A percentile compares a stretch with the other conserved stretches of the same genome.
phyloP scores from a whole-genome alignment of 2,329 filamentous ascomycete species.

The Fusarium bactridioides region DNA sequence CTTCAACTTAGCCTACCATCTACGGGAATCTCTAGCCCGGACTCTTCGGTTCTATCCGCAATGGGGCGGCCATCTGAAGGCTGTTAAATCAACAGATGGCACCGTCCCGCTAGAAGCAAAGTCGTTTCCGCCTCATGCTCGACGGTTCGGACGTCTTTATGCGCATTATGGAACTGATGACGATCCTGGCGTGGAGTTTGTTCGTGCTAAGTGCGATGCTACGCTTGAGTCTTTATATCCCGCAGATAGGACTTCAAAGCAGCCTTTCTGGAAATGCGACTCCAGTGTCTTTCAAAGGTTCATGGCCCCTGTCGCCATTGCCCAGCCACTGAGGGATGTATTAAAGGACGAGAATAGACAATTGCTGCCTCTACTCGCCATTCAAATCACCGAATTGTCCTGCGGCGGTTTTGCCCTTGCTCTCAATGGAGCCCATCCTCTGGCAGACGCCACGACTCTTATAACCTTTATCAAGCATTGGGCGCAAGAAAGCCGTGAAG shows the following conservation, averaged over 20 bases:
- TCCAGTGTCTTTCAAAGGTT: constrained; percentile 7
- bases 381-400: constrained; percentile 33
- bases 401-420: constrained; percentile 35
- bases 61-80: constrained; percentile 32
- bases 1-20: background rate
- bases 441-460: constrained; percentile 36
- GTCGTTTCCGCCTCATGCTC: constrained; percentile 28
- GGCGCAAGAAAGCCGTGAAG: constrained; percentile 14
- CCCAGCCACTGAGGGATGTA: background rate
- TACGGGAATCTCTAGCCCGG: constrained; percentile 6
- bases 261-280: constrained; percentile 23
- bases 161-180: constrained; percentile 16
- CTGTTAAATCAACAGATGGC: constrained; percentile 14
- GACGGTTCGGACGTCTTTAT: constrained; percentile 35
- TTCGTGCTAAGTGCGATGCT: constrained; percentile 8
- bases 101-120: background rate
- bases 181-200: constrained; percentile 36
- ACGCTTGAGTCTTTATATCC: constrained; percentile 22
- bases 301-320: background rate
- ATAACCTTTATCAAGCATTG: constrained; percentile 35
- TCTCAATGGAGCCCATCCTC: constrained; percentile 31
- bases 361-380: constrained; percentile 18
- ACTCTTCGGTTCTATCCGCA: constrained; percentile 32
- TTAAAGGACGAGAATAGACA: background rate
- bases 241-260: background rate